Percentiles rank a stretch among this genome's conserved stretches.
Evolutionary conservation across 225 moss, liverwort and hornwort genomes (phyloP).

Genomic region (Pseudisothecium myosuroides): DNA sequence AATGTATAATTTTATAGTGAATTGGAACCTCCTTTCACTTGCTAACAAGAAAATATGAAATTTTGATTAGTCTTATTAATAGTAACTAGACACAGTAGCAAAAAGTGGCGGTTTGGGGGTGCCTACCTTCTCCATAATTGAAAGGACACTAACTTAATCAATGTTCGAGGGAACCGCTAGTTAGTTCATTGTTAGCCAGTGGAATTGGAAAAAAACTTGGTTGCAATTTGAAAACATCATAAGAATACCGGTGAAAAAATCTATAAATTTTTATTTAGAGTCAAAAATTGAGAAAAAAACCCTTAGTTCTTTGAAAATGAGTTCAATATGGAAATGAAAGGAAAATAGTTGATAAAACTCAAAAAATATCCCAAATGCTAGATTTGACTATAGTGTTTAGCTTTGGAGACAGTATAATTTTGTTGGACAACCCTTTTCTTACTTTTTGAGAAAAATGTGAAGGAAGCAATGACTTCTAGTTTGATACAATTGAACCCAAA

Average conservation of each 20-base stretch:
- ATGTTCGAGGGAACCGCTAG: accelerated
- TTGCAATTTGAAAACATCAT: too few relatives aligned
- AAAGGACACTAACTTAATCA: neutral
- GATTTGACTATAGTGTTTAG: neutral
- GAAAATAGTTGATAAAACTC: neutral
- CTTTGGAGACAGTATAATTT: neutral
- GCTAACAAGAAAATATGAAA: too few relatives aligned
- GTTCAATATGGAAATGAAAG: accelerated
- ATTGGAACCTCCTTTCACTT: too few relatives aligned
- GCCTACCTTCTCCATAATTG: neutral
- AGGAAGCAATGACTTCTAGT: neutral
- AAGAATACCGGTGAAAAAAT: accelerated
- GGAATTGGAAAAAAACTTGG: too few relatives aligned
- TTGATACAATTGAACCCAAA: accelerated
- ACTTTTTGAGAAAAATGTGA: neutral
- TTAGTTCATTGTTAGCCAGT: too few relatives aligned
- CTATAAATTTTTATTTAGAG: neutral
- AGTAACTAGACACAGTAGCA: too few relatives aligned
- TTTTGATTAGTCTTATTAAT: too few relatives aligned
- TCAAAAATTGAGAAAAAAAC: neutral
- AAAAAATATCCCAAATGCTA: accelerated
- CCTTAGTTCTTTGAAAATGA: accelerated
- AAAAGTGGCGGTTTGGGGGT: too few relatives aligned
- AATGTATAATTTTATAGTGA: too few relatives aligned
- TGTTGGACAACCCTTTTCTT: neutral